Base-by-base conservation (phyloP, 2,329 filamentous ascomycete species). In the Leptographium radiaticola region DNA sequence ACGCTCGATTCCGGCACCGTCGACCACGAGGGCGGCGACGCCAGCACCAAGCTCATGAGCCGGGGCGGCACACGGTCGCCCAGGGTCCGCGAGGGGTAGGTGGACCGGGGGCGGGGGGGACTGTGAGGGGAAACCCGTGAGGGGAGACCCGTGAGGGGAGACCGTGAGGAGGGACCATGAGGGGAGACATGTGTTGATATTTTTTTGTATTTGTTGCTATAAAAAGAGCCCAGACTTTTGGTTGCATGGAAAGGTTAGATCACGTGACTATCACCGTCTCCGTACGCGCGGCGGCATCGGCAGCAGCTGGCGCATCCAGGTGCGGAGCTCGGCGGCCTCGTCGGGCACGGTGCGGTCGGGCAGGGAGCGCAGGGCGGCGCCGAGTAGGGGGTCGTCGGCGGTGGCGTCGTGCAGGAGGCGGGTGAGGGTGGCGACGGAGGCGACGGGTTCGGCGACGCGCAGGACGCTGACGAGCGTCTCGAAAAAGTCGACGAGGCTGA, bases 401-500 rank as follows among this genome's bases (percentile, higher is more conserved):
- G 65, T 63, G 33, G 75, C 76, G 16, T 69, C 65, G 38, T 60
- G 62, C n/a, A 79, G 62, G 16, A 75, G 52, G 3, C 56, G 56
- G 38, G 66, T 62, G 5, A 79, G 56, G 10, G 62, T 63, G 33
- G 67, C 63, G 20, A 72, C 66, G 54, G 68, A 68, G 51, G 67
- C 64, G 0, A 55, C 40, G 0, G 59, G 56, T 18, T 52, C 40
- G 64, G 64, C 52, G 13, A 73, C 63, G 15, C 73, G 65, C 67
- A 77, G 70, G 38, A 75, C 66, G 50, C 70, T 73, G 33, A 79
- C 64, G 20, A 79, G 65, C 9, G 67, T 65, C 64, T 79, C 74
- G 59, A 75, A 75, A 56, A 78, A 80, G 57, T 78, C 74, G n/a
- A 76, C 64, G 20, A 79, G 67, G 52, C 59, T 75, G 8, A 75